Percentiles rank a stretch among this genome's conserved stretches.
These are phyloP conservation scores for Strigomonas galati DNA, from an alignment of 208 protist genomes.

Conservation along the genomic window DNA sequence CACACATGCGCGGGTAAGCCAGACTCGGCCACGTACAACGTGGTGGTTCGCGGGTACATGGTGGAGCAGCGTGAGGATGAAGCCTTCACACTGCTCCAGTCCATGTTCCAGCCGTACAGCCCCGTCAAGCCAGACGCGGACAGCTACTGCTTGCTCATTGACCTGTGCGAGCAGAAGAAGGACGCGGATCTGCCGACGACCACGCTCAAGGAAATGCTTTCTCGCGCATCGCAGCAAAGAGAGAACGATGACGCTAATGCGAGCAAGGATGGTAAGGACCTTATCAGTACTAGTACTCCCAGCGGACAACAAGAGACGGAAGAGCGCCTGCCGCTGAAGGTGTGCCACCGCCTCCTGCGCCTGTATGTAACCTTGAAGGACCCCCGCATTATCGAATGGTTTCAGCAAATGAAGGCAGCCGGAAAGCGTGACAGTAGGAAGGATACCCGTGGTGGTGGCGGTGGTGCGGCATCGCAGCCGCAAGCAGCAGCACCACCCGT, in stretches of 20 bases:
- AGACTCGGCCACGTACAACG: conserved; percentile 76
- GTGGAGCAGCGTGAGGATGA: conserved; percentile 28
- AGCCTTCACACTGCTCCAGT: conserved; percentile 13
- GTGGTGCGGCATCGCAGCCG: background rate
- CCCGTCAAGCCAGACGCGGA: conserved; percentile 50
- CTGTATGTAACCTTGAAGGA: conserved; percentile 49
- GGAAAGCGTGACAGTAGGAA: background rate
- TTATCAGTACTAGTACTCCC: background rate
- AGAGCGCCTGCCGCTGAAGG: conserved; percentile 15
- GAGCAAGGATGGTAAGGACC: background rate
- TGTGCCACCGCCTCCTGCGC: conserved; percentile 52
- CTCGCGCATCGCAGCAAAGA: conserved; percentile 13
- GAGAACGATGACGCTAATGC: background rate
- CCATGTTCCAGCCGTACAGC: conserved; percentile 29
- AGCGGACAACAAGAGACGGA: conserved; percentile 8
- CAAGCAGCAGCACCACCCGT: no score
- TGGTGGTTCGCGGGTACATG: conserved; percentile 21
- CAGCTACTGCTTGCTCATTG: conserved; percentile 71
- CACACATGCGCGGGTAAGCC: conserved; percentile 53
- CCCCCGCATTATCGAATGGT: conserved; percentile 40
- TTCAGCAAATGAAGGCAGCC: conserved; percentile 31
- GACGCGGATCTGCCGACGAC: conserved; percentile 33
- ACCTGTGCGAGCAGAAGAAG: conserved; percentile 22
- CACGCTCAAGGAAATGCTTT: conserved; percentile 25
- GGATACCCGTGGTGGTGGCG: background rate